Percentiles rank a stretch among this genome's conserved stretches.
These are phyloP conservation scores for Populus hybrid DNA, from an alignment of 441 rosid species.

Conservation along the genomic window DNA sequence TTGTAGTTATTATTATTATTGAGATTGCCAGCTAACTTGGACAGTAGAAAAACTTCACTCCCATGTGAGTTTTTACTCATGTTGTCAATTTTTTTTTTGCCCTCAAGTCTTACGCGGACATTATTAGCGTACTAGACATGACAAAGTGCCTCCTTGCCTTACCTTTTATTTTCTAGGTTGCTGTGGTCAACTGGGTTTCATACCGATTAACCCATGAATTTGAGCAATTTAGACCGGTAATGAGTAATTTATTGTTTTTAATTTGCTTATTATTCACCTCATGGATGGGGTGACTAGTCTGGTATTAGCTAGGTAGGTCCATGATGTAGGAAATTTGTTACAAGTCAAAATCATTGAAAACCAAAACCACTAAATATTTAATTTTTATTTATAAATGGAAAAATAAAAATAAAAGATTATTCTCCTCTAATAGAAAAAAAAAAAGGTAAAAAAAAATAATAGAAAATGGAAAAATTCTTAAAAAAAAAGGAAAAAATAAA, in stretches of 20 bases:
- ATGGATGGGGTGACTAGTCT: neutral
- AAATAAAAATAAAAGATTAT: too few relatives aligned
- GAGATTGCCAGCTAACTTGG: slow-evolving; percentile 29
- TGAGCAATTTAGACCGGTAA: neutral
- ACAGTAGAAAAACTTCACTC: slow-evolving; percentile 3
- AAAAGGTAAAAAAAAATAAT: too few relatives aligned
- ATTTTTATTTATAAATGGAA: too few relatives aligned
- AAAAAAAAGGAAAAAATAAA: too few relatives aligned
- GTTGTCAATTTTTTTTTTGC: neutral
- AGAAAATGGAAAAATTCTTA: too few relatives aligned
- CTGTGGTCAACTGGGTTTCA: neutral
- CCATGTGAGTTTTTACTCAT: slow-evolving; percentile 19
- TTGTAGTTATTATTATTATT: too few relatives aligned
- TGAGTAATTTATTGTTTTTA: too few relatives aligned
- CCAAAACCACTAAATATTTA: too few relatives aligned
- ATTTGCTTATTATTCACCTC: neutral
- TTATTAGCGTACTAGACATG: too few relatives aligned
- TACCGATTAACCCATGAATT: neutral
- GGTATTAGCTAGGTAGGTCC: neutral
- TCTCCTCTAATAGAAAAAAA: too few relatives aligned
- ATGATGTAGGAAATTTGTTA: neutral
- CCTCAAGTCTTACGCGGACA: neutral
- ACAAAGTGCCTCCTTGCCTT: neutral
- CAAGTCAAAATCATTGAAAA: too few relatives aligned
- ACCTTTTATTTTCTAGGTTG: neutral